Conservation (phyloP, 2,329 filamentous ascomycete genomes). For the Berkeleyomyces basicola region DNA sequence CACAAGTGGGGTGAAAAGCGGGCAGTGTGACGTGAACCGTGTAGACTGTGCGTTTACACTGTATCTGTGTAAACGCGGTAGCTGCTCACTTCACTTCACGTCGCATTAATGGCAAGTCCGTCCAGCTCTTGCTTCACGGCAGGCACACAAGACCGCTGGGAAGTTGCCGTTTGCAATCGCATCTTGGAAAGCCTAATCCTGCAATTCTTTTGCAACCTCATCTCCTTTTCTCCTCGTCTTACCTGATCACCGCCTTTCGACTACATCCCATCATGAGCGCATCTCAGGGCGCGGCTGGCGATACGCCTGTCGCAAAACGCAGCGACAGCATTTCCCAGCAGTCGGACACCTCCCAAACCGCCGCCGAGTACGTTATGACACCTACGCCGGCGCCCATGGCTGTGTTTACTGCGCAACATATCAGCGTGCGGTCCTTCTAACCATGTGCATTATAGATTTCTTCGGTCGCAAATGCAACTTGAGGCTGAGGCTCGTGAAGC, state of each 20-base stretch:
- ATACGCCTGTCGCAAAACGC: conserved; percentile 21
- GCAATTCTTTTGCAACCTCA: background rate
- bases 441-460: conserved; percentile 43
- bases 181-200: background rate
- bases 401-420: background rate
- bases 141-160: background rate
- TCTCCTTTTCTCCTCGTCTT: background rate
- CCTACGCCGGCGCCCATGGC: background rate
- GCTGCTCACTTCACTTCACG: background rate
- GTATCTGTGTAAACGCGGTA: background rate
- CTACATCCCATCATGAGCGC: background rate
- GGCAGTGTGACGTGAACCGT: background rate
- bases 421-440: background rate
- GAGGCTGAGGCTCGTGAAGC: conserved; percentile 92
- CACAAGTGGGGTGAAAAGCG: background rate
- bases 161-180: background rate
- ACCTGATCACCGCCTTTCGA: background rate
- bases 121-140: background rate
- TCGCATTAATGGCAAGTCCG: too few species aligned
- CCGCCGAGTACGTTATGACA: conserved; percentile 41
- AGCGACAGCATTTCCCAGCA: conserved; percentile 43
- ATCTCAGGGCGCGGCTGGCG: conserved; percentile 1
- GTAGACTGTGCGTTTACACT: background rate
- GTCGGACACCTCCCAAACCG: conserved; percentile 52
- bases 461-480: conserved; percentile 73